Conservation (phyloP, 108 stramenopile species). For the Skeletonema menzelii region DNA sequence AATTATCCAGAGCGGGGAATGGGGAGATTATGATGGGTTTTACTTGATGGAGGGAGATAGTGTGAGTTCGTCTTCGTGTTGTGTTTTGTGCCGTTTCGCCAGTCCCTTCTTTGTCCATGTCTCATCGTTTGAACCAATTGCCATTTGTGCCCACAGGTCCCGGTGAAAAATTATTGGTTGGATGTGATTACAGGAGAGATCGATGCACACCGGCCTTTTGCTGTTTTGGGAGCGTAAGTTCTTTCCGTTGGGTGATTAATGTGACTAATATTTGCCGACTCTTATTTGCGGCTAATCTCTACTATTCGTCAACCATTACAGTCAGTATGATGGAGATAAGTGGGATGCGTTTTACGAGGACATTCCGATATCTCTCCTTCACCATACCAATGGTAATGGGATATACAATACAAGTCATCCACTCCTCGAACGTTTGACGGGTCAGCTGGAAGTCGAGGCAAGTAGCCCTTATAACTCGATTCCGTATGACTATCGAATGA, state of each 20-base stretch:
- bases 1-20: slow-evolving; percentile 63
- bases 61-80: too few species aligned
- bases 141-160: slow-evolving; percentile 12
- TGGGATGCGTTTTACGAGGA: slow-evolving; percentile 73
- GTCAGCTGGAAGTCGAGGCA: slow-evolving; percentile 64
- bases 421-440: slow-evolving; percentile 56
- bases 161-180: slow-evolving; percentile 65
- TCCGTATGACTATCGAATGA: slow-evolving; percentile 68
- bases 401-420: slow-evolving; percentile 74
- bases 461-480: slow-evolving; percentile 64
- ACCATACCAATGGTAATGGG: slow-evolving; percentile 77
- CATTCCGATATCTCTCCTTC: slow-evolving; percentile 58
- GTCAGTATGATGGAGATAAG: slow-evolving; percentile 48
- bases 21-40: slow-evolving; percentile 67
- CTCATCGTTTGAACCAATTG: too few species aligned
- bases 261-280: too few species aligned
- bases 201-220: slow-evolving; percentile 52
- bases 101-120: too few species aligned
- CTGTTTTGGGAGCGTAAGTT: slow-evolving; percentile 57
- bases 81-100: too few species aligned
- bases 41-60: slow-evolving; percentile 76
- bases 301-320: too few species aligned
- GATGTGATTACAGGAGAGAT: slow-evolving; percentile 61
- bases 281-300: too few species aligned
- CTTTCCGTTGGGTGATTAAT: too few species aligned